A percentile compares a stretch with the other conserved stretches of the same genome.
Conservation (phyloP, 208 protist species). For the Zelonia costaricensis region DNA sequence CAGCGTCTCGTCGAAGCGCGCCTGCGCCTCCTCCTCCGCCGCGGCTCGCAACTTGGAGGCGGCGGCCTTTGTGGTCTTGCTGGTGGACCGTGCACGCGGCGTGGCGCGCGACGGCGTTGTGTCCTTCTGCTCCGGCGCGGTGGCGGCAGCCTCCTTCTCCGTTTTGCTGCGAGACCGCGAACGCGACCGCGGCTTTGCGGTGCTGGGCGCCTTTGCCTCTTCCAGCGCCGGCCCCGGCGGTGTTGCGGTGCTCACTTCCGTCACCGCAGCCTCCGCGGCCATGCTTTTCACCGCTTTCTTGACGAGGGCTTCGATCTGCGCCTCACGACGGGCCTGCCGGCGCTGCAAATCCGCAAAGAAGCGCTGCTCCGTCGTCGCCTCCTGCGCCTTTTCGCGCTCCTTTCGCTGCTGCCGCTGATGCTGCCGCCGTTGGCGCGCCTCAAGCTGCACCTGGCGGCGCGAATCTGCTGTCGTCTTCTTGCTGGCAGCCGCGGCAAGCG, state of each 20-base stretch:
- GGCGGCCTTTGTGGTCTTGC: too few relatives aligned
- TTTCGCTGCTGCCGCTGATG: neutral
- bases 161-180: too few relatives aligned
- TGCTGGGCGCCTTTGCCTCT: neutral
- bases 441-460: neutral
- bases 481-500: neutral
- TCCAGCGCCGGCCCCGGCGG: neutral
- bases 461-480: neutral
- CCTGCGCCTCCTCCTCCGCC: neutral
- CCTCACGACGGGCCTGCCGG: constrained; percentile 8
- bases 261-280: too few relatives aligned
- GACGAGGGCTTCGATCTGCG: constrained; percentile 2
- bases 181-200: too few relatives aligned
- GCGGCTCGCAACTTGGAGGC: too few relatives aligned
- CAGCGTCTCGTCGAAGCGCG: neutral
- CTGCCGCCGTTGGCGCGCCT: neutral
- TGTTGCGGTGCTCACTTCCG: neutral
- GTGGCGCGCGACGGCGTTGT: too few relatives aligned
- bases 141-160: too few relatives aligned
- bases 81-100: too few relatives aligned
- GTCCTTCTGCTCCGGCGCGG: too few relatives aligned
- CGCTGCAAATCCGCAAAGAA: constrained; percentile 10
- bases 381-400: neutral
- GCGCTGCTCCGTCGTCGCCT: constrained; percentile 15
- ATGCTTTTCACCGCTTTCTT: constrained; percentile 3